phyloP scores from a whole-genome alignment of 257 asterid species.

The Lantana camara region DNA sequence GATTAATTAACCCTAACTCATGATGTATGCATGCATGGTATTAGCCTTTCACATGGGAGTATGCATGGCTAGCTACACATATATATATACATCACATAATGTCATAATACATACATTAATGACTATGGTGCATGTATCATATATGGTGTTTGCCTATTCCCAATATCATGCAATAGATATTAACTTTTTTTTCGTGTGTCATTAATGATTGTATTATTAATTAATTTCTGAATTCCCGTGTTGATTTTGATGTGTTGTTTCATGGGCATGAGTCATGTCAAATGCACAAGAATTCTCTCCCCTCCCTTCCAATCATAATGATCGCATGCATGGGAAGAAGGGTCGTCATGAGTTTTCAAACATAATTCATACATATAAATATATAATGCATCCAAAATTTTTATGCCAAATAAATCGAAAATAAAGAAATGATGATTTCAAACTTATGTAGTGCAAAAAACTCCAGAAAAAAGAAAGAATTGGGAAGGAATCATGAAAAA shows the following conservation, averaged over 20 bases:
- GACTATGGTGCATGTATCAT: not conserved
- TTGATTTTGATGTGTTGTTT: not conserved
- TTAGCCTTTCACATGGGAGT: not conserved
- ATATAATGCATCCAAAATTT: no score
- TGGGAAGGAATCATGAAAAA: constrained; percentile 15
- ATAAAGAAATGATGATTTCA: not conserved
- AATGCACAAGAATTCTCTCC: no score
- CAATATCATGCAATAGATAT: not conserved
- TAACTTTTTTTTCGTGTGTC: not conserved
- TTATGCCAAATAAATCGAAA: not conserved
- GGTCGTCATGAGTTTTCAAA: no score
- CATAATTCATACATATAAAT: no score
- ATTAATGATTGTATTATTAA: not conserved
- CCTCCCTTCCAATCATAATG: no score
- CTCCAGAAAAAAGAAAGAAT: constrained; percentile 9
- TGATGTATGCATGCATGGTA: not conserved
- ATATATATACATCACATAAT: not conserved
- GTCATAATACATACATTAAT: constrained; percentile 20
- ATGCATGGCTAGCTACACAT: not conserved
- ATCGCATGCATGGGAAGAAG: no score
- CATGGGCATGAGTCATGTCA: not conserved
- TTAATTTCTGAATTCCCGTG: no score
- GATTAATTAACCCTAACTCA: not conserved
- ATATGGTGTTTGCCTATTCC: not conserved
- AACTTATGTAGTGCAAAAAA: not conserved